Evolutionary conservation across 345 rosid genomes (phyloP).

Genomic region (Boechera divaricarpa): DNA sequence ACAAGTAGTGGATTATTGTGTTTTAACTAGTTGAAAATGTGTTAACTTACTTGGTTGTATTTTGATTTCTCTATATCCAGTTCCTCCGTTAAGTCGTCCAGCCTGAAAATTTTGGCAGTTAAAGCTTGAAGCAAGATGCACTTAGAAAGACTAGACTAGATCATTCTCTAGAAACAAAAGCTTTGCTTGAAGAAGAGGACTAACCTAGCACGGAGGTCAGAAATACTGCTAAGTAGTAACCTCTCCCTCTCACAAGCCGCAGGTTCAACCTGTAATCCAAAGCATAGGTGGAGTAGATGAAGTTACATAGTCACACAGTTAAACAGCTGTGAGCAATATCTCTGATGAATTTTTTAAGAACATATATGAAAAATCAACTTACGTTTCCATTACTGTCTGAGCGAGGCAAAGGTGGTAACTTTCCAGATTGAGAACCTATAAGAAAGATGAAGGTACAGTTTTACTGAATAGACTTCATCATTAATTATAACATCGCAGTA

Average conservation of each 20-base stretch:
- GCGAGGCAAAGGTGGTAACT: constrained; percentile 79
- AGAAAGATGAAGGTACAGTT: constrained; percentile 22
- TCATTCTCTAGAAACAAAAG: constrained; percentile 14
- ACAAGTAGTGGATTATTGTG: neutral
- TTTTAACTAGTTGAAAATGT: neutral
- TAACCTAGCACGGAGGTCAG: constrained; percentile 82
- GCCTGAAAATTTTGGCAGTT: constrained; percentile 53
- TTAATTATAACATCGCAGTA: constrained; percentile 7
- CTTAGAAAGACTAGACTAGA: constrained; percentile 24
- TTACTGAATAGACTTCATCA: neutral
- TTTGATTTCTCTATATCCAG: constrained; percentile 72
- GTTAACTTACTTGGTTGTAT: constrained; percentile 66
- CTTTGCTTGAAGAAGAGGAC: constrained; percentile 32
- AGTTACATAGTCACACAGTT: neutral
- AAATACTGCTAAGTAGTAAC: constrained; percentile 59
- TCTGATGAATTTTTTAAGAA: neutral
- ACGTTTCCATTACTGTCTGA: constrained; percentile 81
- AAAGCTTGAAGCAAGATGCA: constrained; percentile 16
- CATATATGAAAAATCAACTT: constrained; percentile 37
- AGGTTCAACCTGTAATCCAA: constrained; percentile 58
- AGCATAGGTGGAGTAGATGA: constrained; percentile 17
- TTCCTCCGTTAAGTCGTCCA: constrained; percentile 73
- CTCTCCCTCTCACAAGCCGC: constrained; percentile 76
- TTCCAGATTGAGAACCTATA: constrained; percentile 80
- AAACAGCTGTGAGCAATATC: constrained; percentile 18